These are phyloP conservation scores for Raphanus sativus DNA, from an alignment of 345 rosid genomes.

Conservation along the genomic window DNA sequence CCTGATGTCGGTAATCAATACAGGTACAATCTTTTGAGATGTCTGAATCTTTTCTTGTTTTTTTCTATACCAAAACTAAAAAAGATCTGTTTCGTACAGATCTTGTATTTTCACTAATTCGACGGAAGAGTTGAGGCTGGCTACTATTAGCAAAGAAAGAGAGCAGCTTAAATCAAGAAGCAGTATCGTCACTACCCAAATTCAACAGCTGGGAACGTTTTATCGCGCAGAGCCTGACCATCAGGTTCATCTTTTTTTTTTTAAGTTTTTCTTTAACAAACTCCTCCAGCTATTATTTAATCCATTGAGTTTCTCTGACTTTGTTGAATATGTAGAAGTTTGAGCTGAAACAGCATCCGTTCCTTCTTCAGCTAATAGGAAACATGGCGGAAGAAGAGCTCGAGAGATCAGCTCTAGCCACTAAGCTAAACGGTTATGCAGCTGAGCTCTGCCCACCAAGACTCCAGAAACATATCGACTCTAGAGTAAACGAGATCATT, in stretches of 20 bases:
- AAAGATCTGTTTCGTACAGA: slow-evolving; percentile 40
- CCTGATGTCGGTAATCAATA: slow-evolving; percentile 95
- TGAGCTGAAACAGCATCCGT: slow-evolving; percentile 77
- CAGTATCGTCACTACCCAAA: slow-evolving; percentile 79
- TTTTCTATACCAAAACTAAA: background rate
- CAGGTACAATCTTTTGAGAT: slow-evolving; percentile 46
- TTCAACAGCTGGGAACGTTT: slow-evolving; percentile 64
- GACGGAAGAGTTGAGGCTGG: slow-evolving; percentile 75
- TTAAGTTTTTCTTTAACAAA: background rate
- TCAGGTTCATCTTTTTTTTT: slow-evolving; percentile 52
- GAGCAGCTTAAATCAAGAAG: slow-evolving; percentile 74
- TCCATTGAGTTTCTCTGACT: background rate
- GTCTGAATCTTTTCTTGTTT: background rate
- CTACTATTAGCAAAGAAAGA: slow-evolving; percentile 71
- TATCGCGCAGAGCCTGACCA: slow-evolving; percentile 92
- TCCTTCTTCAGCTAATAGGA: slow-evolving; percentile 82
- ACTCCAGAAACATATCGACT: slow-evolving; percentile 60
- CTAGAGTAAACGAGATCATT: slow-evolving; percentile 62
- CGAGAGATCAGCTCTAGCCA: slow-evolving; percentile 67
- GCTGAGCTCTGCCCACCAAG: slow-evolving; percentile 77
- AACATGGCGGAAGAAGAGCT: slow-evolving; percentile 81
- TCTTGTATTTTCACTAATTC: slow-evolving; percentile 83
- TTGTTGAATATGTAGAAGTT: slow-evolving; percentile 59
- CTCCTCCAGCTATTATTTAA: background rate
- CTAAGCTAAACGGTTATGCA: slow-evolving; percentile 76